Conservation (phyloP, 192 early-diverging fungal species). For the Linnemannia hyalina region DNA sequence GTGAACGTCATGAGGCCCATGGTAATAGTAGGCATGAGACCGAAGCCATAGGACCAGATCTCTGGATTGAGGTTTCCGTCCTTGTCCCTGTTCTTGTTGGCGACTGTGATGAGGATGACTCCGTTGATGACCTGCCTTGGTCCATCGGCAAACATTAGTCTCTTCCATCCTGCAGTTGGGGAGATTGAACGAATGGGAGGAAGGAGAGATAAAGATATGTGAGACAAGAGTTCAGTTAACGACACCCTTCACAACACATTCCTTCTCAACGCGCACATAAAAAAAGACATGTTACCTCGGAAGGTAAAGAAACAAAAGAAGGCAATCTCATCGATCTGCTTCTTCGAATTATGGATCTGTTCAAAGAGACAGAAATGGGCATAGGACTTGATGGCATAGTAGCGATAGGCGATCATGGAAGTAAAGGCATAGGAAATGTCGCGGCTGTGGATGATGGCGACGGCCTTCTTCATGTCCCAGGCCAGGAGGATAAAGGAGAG, state of each 20-base stretch:
- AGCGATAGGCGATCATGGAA: slow-evolving; percentile 78
- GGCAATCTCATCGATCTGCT: slow-evolving; percentile 75
- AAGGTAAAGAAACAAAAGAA: slow-evolving; percentile 89
- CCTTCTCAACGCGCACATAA: background rate
- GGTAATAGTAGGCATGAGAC: slow-evolving; percentile 4
- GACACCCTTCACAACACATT: background rate
- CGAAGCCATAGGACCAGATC: slow-evolving; percentile 7
- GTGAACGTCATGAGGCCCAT: slow-evolving; percentile 70
- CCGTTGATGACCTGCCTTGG: slow-evolving; percentile 82
- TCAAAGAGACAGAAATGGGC: slow-evolving; percentile 87
- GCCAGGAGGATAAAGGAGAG: slow-evolving; percentile 82
- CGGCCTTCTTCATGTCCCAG: slow-evolving; percentile 80
- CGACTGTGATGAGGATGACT: slow-evolving; percentile 61
- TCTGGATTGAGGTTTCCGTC: background rate
- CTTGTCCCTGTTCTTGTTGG: background rate
- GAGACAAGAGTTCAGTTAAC: background rate
- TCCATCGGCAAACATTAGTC: slow-evolving; percentile 86
- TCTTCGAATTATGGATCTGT: slow-evolving; percentile 73
- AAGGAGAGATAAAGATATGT: background rate
- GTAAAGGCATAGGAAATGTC: slow-evolving; percentile 87
- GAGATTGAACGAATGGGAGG: background rate
- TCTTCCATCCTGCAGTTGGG: slow-evolving; percentile 76
- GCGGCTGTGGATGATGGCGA: slow-evolving; percentile 68
- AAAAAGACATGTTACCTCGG: slow-evolving; percentile 64
- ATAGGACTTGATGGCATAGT: slow-evolving; percentile 81